Evolutionary conservation across 2,329 filamentous ascomycete species (phyloP), one percentile per base, ranked within the genome.

Genomic region (Stachybotrys echinatus): DNA sequence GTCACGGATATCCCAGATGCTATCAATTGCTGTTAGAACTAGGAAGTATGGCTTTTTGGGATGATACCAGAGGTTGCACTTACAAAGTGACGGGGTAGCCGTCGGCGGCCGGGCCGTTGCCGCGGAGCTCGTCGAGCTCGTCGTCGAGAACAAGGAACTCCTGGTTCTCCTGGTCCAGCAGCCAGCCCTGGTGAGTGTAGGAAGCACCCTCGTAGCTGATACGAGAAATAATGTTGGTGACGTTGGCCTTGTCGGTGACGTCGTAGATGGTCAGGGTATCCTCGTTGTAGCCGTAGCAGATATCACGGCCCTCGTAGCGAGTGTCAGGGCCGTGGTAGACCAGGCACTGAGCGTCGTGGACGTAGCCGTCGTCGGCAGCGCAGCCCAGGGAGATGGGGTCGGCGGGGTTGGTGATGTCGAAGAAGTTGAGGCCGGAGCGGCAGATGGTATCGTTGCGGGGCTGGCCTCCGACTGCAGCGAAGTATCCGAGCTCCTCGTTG

Each of bases 181-280:
- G 65, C 65, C 72, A 75, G 48, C 78, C 79, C 58, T 82, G 79
- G 59, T 82, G 79, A 1, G 76, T 78, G 66, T 80, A 81, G 10
- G 71, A 60, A 19, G 74, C 75, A 40, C 77, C 79, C 12, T 73
- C 69, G 62, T 81, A 82, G 0, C 71, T 71, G 4, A 75, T 79
- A 49, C 68, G 70, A 45, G 76, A 79, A 55, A 81, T 70, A 50
- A 79, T 20, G 44, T 34, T 67, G 20, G 60, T 66, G 48, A 68
- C 59, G 46, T 61, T 61, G 19, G 65, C 62, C 64, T 76, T 76
- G 61, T 77, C 63, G n/a, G 72, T 77, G 12, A 79, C 70, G 39
- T 57, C 64, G 55, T 52, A 62, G 56, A 46, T 46, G 44, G 44
- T 46, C 22, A 46, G 44, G 23, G 44, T 46, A 18, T 46, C 44